A percentile compares a stretch with the other conserved stretches of the same genome.
Evolutionary conservation across 805 yeast genomes (phyloP).

Genomic region (Yarrowia sp.): DNA sequence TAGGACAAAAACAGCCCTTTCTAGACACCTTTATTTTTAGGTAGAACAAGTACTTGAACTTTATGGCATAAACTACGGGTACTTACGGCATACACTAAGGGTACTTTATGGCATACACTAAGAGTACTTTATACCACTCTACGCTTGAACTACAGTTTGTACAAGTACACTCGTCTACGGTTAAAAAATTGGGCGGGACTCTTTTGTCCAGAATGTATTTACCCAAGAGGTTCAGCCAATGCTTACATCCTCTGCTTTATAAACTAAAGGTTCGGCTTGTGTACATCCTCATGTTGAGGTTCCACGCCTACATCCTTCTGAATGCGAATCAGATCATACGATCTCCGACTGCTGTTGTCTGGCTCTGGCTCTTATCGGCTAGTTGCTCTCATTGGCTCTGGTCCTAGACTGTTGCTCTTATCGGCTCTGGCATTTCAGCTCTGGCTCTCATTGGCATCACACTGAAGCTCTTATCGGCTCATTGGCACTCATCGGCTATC

Average conservation of each 20-base stretch:
- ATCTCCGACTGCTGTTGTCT: not conserved
- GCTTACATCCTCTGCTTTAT: not conserved
- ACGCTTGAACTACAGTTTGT: not conserved
- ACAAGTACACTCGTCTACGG: not conserved
- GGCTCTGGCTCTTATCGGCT: not conserved
- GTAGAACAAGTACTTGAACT: too few relatives aligned
- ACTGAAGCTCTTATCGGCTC: too few relatives aligned
- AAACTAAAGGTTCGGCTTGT: not conserved
- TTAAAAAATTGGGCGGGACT: not conserved
- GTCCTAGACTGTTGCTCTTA: not conserved
- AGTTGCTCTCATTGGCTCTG: not conserved
- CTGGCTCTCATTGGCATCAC: not conserved
- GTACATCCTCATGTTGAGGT: not conserved
- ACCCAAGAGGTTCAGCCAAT: not conserved
- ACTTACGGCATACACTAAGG: too few relatives aligned
- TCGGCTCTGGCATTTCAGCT: not conserved
- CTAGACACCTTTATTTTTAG: too few relatives aligned
- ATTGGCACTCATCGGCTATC: not conserved
- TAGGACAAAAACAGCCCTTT: too few relatives aligned
- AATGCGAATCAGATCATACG: not conserved
- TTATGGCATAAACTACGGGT: too few relatives aligned
- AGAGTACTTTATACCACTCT: too few relatives aligned
- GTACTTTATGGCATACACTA: too few relatives aligned
- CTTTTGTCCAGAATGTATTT: not conserved
- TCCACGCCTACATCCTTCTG: constrained; percentile 12